Evolutionary conservation across 2,329 filamentous ascomycete species (phyloP).

Genomic region (Cladosporium austrohemisphaericum): DNA sequence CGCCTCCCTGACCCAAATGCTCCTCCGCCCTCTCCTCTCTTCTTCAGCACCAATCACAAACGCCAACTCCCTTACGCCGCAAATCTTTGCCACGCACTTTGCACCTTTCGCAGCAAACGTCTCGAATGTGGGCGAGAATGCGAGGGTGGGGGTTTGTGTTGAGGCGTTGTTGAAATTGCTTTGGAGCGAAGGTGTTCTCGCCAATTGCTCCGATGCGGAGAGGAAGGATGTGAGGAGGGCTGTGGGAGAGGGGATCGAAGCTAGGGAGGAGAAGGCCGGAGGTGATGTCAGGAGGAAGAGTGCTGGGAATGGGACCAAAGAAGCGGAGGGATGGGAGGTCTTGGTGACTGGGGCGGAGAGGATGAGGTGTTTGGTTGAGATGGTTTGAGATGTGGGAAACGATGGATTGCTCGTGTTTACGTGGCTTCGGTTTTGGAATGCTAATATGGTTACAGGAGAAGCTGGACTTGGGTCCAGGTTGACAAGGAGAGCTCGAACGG

Average conservation of each 20-base stretch:
- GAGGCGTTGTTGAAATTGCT: conserved; percentile 62
- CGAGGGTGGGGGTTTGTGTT: conserved; percentile 65
- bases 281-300: conserved; percentile 45
- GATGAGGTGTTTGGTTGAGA: conserved; percentile 23
- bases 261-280: conserved; percentile 45
- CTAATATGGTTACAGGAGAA: no score
- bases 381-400: not conserved
- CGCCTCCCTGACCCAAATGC: conserved; percentile 51
- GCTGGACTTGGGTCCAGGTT: no score
- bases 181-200: conserved; percentile 31
- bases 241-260: conserved; percentile 51
- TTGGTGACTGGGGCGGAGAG: conserved; percentile 35
- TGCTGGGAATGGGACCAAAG: conserved; percentile 32
- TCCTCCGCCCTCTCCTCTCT: conserved; percentile 48
- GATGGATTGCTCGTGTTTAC: not conserved
- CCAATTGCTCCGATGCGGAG: conserved; percentile 18
- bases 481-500: no score
- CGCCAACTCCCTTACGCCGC: conserved; percentile 45
- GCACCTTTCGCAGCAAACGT: conserved; percentile 63
- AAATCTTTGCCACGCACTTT: conserved; percentile 57
- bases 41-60: conserved; percentile 37
- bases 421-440: no score
- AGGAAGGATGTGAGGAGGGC: conserved; percentile 41
- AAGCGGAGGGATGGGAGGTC: conserved; percentile 34
- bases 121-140: conserved; percentile 62